Evolutionary conservation across 169 alveolate genomes (phyloP).

Genomic region (Plasmodium inui): DNA sequence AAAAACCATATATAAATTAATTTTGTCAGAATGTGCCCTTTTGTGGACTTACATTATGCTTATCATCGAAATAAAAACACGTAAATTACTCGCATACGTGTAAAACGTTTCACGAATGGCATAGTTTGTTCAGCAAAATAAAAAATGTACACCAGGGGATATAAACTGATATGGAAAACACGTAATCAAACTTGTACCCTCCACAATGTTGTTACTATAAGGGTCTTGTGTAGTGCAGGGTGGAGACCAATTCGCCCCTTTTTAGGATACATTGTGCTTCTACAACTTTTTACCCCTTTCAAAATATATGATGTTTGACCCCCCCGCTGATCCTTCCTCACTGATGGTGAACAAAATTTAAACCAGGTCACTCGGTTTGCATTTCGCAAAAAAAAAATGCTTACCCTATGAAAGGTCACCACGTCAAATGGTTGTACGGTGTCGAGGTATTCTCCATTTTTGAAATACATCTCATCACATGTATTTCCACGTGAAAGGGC

Average conservation of each 20-base stretch:
- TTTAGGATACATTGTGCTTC: background rate
- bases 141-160: background rate
- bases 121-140: background rate
- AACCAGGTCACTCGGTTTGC: slow-evolving; percentile 5
- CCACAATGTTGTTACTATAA: background rate
- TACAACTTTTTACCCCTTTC: background rate
- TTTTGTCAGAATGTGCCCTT: background rate
- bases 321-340: background rate
- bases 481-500: background rate
- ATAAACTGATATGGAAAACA: background rate
- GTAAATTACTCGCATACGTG: background rate
- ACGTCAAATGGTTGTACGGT: background rate
- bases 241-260: background rate
- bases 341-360: background rate
- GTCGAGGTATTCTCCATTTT: background rate
- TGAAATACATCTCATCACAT: background rate
- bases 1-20: background rate
- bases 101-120: background rate
- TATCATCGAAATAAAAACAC: background rate
- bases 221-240: background rate
- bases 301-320: background rate
- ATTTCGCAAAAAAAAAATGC: background rate
- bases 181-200: background rate
- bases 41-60: background rate
- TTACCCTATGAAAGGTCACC: background rate